phyloP scores from a whole-genome alignment of 2,329 filamentous ascomycete genomes.

The Colletotrichum sp. region DNA sequence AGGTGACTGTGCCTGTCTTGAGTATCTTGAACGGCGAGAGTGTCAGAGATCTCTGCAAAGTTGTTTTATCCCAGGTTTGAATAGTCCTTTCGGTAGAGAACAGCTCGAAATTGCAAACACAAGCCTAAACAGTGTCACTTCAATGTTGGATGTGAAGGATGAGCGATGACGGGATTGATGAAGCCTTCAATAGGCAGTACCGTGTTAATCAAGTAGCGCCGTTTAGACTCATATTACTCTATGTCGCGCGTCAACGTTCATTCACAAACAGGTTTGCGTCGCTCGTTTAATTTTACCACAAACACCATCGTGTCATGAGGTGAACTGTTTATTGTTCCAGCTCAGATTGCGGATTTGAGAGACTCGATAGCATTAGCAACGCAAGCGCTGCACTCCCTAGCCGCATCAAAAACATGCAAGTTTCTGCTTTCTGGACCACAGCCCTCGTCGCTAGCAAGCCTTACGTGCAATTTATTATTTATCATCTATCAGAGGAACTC shows the following conservation, averaged over 20 bases:
- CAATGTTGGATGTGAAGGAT: background rate
- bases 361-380: background rate
- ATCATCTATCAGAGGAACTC: background rate
- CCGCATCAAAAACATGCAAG: background rate
- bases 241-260: background rate
- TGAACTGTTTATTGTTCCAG: too few species aligned
- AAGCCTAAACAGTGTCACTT: background rate
- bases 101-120: background rate
- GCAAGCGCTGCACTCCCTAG: background rate
- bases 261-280: background rate
- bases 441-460: background rate
- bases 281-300: too few species aligned
- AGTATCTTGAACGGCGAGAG: constrained; percentile 44
- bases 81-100: background rate
- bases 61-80: background rate
- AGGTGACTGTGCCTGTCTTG: constrained; percentile 48
- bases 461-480: background rate
- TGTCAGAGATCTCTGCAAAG: constrained; percentile 3
- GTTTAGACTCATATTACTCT: background rate
- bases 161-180: background rate
- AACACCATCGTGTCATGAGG: too few species aligned
- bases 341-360: background rate
- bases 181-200: background rate
- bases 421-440: background rate
- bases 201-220: background rate